These are phyloP conservation scores for Verticillium nubilum DNA, from an alignment of 2,329 filamentous ascomycete species.

Conservation along the genomic window DNA sequence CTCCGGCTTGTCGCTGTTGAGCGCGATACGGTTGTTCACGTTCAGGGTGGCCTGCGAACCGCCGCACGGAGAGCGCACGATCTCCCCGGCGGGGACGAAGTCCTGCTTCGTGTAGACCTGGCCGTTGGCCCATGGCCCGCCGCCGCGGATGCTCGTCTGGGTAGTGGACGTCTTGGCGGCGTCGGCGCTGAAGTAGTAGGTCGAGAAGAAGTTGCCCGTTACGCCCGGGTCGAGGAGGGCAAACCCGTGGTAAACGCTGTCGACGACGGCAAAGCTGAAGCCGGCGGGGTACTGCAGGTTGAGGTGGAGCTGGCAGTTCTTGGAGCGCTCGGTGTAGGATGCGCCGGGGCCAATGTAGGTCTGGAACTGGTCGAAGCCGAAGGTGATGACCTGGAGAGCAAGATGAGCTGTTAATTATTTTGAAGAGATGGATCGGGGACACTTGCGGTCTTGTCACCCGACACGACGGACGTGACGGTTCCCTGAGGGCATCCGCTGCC, in stretches of 20 bases:
- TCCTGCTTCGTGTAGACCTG: slow-evolving; percentile 30
- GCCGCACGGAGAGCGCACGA: slow-evolving; percentile 27
- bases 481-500: slow-evolving; percentile 10
- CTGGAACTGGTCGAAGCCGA: slow-evolving; percentile 11
- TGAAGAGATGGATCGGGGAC: background rate
- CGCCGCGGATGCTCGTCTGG: slow-evolving; percentile 23
- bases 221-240: slow-evolving; percentile 25
- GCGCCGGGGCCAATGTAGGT: slow-evolving; percentile 12
- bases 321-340: slow-evolving; percentile 4
- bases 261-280: slow-evolving; percentile 21
- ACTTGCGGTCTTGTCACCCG: slow-evolving; percentile 7
- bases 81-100: slow-evolving; percentile 22
- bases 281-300: slow-evolving; percentile 8
- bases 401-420: background rate
- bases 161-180: slow-evolving; percentile 25
- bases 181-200: slow-evolving; percentile 28
- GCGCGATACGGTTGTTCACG: slow-evolving; percentile 39
- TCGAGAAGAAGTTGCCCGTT: slow-evolving; percentile 27
- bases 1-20: slow-evolving; percentile 28
- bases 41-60: slow-evolving; percentile 28
- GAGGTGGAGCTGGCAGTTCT: slow-evolving; percentile 11
- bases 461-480: slow-evolving; percentile 5
- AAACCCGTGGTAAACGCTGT: slow-evolving; percentile 29
- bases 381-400: slow-evolving; percentile 6
- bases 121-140: slow-evolving; percentile 21